These are phyloP conservation scores for Gastrolobium bilobum DNA, from an alignment of 306 rosid species.

Conservation along the genomic window DNA sequence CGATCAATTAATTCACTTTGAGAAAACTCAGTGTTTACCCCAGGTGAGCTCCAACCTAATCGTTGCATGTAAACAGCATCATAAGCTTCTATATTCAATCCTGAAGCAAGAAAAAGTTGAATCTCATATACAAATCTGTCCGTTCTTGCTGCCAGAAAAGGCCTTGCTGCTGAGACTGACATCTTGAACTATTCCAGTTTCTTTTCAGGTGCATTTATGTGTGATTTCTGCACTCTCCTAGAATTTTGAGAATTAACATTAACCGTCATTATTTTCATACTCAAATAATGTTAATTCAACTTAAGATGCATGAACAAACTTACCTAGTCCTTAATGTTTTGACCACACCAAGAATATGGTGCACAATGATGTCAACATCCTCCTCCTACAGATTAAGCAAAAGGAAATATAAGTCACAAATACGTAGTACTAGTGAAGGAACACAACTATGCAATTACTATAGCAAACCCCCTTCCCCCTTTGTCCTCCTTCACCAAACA, in stretches of 20 bases:
- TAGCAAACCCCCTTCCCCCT: background rate
- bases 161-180: conserved; percentile 70
- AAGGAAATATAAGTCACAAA: conserved; percentile 30
- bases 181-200: conserved; percentile 65
- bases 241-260: conserved; percentile 30
- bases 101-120: conserved; percentile 90
- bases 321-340: conserved; percentile 63
- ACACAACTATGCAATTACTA: background rate
- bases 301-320: conserved; percentile 37
- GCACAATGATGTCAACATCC: conserved; percentile 82
- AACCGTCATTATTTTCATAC: background rate
- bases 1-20: conserved; percentile 55
- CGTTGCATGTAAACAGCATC: conserved; percentile 86
- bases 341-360: conserved; percentile 75
- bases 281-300: conserved; percentile 19
- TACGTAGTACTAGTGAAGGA: background rate
- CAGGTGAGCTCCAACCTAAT: conserved; percentile 78
- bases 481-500: background rate
- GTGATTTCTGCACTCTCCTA: conserved; percentile 60
- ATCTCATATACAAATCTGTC: conserved; percentile 75
- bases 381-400: conserved; percentile 72
- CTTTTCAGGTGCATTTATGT: conserved; percentile 52
- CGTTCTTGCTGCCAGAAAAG: conserved; percentile 72
- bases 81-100: conserved; percentile 85
- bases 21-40: conserved; percentile 53